These are phyloP conservation scores for Penicillium psychrosexuale DNA, from an alignment of 2,329 filamentous ascomycete species.

Conservation along the genomic window DNA sequence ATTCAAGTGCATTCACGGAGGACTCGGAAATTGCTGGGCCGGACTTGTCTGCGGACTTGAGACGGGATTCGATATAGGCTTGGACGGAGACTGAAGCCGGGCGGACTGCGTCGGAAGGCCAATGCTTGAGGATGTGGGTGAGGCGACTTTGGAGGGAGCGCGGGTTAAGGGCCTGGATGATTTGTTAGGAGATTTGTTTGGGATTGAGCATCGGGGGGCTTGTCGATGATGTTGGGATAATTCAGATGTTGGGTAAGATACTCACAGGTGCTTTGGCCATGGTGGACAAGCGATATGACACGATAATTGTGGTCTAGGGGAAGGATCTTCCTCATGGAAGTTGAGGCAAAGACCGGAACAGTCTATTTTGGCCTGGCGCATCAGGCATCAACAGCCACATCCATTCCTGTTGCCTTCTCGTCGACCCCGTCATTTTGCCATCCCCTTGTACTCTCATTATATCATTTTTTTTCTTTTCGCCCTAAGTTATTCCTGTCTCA, in stretches of 20 bases:
- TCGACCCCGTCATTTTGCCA: slow-evolving; percentile 21
- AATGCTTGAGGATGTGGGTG: slow-evolving; percentile 42
- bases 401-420: slow-evolving; percentile 23
- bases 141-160: slow-evolving; percentile 37
- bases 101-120: slow-evolving; percentile 45
- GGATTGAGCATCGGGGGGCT: not conserved
- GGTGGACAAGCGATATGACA: slow-evolving; percentile 4
- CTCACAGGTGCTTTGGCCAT: slow-evolving; percentile 28
- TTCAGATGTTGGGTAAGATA: not conserved
- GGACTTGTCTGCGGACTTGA: slow-evolving; percentile 21
- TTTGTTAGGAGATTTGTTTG: slow-evolving; percentile 7
- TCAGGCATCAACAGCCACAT: slow-evolving; percentile 21
- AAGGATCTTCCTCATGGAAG: not conserved
- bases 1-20: slow-evolving; percentile 57
- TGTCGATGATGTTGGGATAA: not conserved
- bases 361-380: slow-evolving; percentile 9
- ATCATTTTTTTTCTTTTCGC: slow-evolving; percentile 14
- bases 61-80: slow-evolving; percentile 38
- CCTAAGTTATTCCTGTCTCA: slow-evolving; percentile 11
- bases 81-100: slow-evolving; percentile 47
- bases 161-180: slow-evolving; percentile 24
- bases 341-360: slow-evolving; percentile 8
- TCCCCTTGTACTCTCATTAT: slow-evolving; percentile 18
- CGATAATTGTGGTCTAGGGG: not conserved
- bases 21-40: slow-evolving; percentile 29